Percentiles rank a stretch among this genome's conserved stretches.
phyloP scores from a whole-genome alignment of 306 rosid species.

The Begonia loranthoides region DNA sequence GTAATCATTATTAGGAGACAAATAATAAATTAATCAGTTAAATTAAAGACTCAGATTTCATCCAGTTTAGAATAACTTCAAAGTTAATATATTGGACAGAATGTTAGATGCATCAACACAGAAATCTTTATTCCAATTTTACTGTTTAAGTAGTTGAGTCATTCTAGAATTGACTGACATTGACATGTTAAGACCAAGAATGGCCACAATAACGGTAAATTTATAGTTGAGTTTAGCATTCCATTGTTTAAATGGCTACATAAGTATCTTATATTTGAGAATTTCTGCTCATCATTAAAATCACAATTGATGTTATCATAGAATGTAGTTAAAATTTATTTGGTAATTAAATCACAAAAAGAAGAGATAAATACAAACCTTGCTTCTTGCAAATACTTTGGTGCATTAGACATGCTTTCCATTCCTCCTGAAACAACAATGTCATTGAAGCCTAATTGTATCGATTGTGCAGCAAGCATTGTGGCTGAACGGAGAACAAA shows the following conservation, averaged over 20 bases:
- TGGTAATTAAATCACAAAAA: not conserved
- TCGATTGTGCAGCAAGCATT: slow-evolving; percentile 84
- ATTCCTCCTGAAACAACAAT: slow-evolving; percentile 84
- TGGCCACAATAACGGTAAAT: too few species aligned
- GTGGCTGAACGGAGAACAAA: slow-evolving; percentile 35
- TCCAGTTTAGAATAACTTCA: not conserved
- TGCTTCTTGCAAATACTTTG: slow-evolving; percentile 61
- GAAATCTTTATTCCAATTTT: not conserved
- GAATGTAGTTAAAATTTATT: not conserved
- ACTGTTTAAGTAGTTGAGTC: too few species aligned
- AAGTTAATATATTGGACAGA: too few species aligned
- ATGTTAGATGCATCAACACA: not conserved
- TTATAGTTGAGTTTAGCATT: too few species aligned
- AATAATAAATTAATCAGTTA: not conserved
- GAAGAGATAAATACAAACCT: slow-evolving; percentile 32
- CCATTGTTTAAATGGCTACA: too few species aligned
- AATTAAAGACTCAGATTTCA: not conserved
- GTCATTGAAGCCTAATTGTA: slow-evolving; percentile 52
- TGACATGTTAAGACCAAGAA: too few species aligned
- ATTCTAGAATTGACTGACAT: too few species aligned
- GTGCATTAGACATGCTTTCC: slow-evolving; percentile 97
- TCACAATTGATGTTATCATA: too few species aligned
- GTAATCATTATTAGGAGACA: too few species aligned
- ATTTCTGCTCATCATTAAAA: too few species aligned
- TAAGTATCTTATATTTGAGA: too few species aligned